Base-by-base conservation (phyloP, 2,329 filamentous ascomycete genomes). In the Talaromyces sp. region DNA sequence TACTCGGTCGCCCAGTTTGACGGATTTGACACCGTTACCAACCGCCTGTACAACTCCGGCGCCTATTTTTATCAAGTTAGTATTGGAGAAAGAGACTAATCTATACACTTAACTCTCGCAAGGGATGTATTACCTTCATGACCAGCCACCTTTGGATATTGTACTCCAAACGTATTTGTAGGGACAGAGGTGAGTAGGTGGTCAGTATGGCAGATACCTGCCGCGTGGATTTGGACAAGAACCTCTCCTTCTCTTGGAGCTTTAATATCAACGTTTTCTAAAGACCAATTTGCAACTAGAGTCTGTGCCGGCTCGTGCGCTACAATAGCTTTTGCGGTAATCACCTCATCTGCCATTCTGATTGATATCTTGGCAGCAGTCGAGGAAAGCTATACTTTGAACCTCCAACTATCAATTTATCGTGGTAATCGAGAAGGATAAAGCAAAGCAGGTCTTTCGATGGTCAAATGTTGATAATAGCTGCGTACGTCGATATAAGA, bases 151-250 rank as follows among this genome's bases (percentile, higher is more conserved):
- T 46, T 46, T 46, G 41, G 41, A 46, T 46, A 46, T 19, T 3
- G 19, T 21, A 46, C 41, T 10, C 41, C 41, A 65, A 63, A 24
- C 8, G 24, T 2, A 76, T 70, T 2, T 75, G 72, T 2, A 11
- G 68, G 70, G 10, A 69, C 73, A 8, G 76, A 72, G 2, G 77
- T 80, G 55, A 81, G 76, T 27, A 79, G 69, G 7, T 82, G 65
- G 63, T 85, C 83, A 0, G 81, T 82, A 61, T 85, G 83, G 63
- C 83, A 85, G 56, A 85, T 77, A 0, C 83, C 82, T 0, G 78
- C 78, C 0, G 82, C 81, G 0, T 83, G 72, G 61, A 85, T 79
- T 46, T 82, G 78, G 3, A 85, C 77, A 1, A 84, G 70, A 2
- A 84, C 69, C 67, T 85, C 82, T 29, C 81, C 77, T 1, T 78